These are phyloP conservation scores for Zygoascus hellenicus DNA, from an alignment of 1,139 yeast species.

Conservation along the genomic window DNA sequence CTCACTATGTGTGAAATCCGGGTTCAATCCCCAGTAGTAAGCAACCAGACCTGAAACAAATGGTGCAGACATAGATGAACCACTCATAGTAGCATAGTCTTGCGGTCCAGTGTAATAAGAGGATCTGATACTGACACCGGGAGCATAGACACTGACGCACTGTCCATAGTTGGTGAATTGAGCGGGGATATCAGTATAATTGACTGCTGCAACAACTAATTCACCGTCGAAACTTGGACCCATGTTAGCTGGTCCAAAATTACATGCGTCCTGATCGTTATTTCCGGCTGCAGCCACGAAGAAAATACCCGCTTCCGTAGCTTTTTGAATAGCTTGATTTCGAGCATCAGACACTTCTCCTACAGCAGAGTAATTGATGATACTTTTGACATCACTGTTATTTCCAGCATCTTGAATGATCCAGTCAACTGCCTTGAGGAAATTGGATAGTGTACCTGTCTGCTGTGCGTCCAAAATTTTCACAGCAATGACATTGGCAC, in stretches of 20 bases:
- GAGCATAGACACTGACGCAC: slow-evolving; percentile 78
- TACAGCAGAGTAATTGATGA: slow-evolving; percentile 87
- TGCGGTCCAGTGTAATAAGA: slow-evolving; percentile 21
- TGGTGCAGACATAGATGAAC: slow-evolving; percentile 91
- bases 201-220: slow-evolving; percentile 75
- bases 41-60: slow-evolving; percentile 72
- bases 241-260: slow-evolving; percentile 74
- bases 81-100: slow-evolving; percentile 49
- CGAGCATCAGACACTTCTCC: slow-evolving; percentile 81
- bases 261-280: slow-evolving; percentile 67
- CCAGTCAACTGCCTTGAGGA: slow-evolving; percentile 30
- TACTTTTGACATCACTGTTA: slow-evolving; percentile 74
- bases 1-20: slow-evolving; percentile 17
- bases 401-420: slow-evolving; percentile 44
- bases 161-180: slow-evolving; percentile 79
- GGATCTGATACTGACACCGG: slow-evolving; percentile 67
- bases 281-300: slow-evolving; percentile 89
- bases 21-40: slow-evolving; percentile 46
- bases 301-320: slow-evolving; percentile 57
- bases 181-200: slow-evolving; percentile 59
- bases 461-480: slow-evolving; percentile 34
- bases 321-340: slow-evolving; percentile 80
- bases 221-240: slow-evolving; percentile 55
- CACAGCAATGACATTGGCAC: slow-evolving; percentile 40
- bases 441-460: slow-evolving; percentile 29